Base-by-base conservation (phyloP, 805 yeast species). In the Wickerhamomyces hampshirensis region DNA sequence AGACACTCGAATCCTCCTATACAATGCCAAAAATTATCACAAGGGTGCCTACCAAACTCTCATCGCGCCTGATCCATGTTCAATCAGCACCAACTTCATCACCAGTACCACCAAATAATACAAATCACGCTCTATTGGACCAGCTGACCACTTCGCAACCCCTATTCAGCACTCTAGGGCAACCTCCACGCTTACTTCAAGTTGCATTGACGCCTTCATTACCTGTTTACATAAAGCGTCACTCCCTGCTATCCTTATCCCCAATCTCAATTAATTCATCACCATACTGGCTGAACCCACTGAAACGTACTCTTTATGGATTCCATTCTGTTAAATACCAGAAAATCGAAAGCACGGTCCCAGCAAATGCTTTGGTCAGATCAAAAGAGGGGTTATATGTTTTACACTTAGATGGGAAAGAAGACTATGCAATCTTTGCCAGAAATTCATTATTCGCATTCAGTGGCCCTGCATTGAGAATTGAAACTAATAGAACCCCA, bases 351-450 rank as follows among this genome's bases (percentile, higher is more conserved):
- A 64, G 76, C 1, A 52, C 56, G 2, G 38, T 35, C 2, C 51
- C 49, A 6, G 39, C 47, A 1, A 41, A 44, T 6, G 36, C 45
- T 6, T 33, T 50, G 28, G 37, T 50, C 14, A 36, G 40, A 26
- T 18, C 36, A n/a, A 18, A 28, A 6, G 23, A 30, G 10, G 30
- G 43, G 2, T 31, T 46, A 2, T 42, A 35, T 14, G 40, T 43
- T 6, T 30, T 80, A 18, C 42, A 60, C 4, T 50, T 80, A 39
- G 83, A 80, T 43, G 87, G 87, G 2, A 60, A 73, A 1, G 54
- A 55, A 14, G 87, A 80, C 47, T 80, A 84, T 83, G 82, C 80
- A 1, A 38, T 80, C 4, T 61, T 80, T 31, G 62, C 70, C 29
- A 58, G 64, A 2, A 52, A 61, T 12, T 63, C 78, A 0, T 50